Conservation (phyloP, 495 filamentous ascomycete genomes). For the Friedmanniomyces simplex region DNA sequence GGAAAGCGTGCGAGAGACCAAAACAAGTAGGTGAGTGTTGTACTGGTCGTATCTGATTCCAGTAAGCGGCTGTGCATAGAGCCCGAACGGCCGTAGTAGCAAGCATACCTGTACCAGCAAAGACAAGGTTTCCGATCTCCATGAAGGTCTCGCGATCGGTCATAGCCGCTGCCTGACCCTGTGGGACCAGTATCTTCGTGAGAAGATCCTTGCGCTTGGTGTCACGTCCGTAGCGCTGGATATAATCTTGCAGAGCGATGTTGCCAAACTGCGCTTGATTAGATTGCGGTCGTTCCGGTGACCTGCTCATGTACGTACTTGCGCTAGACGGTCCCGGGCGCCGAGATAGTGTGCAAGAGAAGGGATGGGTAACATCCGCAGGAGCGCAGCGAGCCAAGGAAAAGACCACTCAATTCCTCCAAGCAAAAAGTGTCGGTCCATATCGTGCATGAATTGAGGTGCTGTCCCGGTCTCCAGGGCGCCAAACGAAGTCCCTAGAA, state of each 20-base stretch:
- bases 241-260: not conserved
- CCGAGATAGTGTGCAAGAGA: not conserved
- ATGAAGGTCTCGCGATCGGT: conserved; percentile 1
- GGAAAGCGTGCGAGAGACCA: conserved; percentile 3
- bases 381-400: not conserved
- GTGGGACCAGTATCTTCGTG: not conserved
- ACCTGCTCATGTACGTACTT: not conserved
- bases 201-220: not conserved
- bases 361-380: too few species aligned
- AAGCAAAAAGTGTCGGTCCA: not conserved
- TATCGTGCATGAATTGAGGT: not conserved
- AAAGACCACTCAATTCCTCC: not conserved
- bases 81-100: not conserved
- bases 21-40: conserved; percentile 11
- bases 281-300: not conserved
- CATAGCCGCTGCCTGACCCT: not conserved
- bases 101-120: conserved; percentile 1
- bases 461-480: not conserved
- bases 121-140: conserved; percentile 9
- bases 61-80: not conserved
- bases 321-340: not conserved
- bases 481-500: not conserved
- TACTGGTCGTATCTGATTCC: conserved; percentile 3
- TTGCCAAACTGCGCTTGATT: conserved; percentile 1
- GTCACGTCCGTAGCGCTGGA: not conserved